These are phyloP conservation scores for Rosa chinensis DNA, from an alignment of 306 rosid genomes.

Conservation along the genomic window DNA sequence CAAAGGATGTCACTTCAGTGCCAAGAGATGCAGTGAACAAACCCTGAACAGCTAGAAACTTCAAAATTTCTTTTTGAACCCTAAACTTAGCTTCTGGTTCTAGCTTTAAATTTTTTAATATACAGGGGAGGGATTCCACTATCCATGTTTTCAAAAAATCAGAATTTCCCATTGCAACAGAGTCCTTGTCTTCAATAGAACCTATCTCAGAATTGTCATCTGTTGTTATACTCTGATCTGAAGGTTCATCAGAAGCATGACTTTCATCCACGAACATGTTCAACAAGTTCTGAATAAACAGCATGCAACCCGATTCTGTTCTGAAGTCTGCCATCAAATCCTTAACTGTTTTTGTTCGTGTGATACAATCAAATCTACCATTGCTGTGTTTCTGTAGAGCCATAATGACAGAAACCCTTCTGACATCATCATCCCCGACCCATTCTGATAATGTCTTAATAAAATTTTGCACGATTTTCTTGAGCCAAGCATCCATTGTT, in stretches of 20 bases:
- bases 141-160: slow-evolving; percentile 88
- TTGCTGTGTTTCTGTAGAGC: slow-evolving; percentile 93
- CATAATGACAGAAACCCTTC: slow-evolving; percentile 80
- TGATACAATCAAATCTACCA: slow-evolving; percentile 69
- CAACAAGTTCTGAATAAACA: slow-evolving; percentile 74
- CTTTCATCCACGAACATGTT: slow-evolving; percentile 86
- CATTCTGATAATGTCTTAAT: slow-evolving; percentile 67
- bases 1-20: slow-evolving; percentile 88
- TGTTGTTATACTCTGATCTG: slow-evolving; percentile 97
- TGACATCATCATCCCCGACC: slow-evolving; percentile 75
- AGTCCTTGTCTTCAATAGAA: slow-evolving; percentile 78
- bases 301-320: slow-evolving; percentile 82
- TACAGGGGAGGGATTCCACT: slow-evolving; percentile 78
- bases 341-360: slow-evolving; percentile 73
- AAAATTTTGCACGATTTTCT: slow-evolving; percentile 75
- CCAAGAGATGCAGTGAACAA: slow-evolving; percentile 91
- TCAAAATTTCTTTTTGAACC: slow-evolving; percentile 77
- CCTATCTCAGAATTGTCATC: slow-evolving; percentile 96
- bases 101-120: slow-evolving; percentile 69
- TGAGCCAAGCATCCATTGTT: slow-evolving; percentile 78
- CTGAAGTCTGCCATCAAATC: slow-evolving; percentile 74
- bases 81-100: slow-evolving; percentile 64
- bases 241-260: slow-evolving; percentile 81
- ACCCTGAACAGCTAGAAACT: slow-evolving; percentile 93
- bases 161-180: slow-evolving; percentile 55